phyloP scores from a whole-genome alignment of 768 basidiomycete species.

The Chlorophyllum brunneum region DNA sequence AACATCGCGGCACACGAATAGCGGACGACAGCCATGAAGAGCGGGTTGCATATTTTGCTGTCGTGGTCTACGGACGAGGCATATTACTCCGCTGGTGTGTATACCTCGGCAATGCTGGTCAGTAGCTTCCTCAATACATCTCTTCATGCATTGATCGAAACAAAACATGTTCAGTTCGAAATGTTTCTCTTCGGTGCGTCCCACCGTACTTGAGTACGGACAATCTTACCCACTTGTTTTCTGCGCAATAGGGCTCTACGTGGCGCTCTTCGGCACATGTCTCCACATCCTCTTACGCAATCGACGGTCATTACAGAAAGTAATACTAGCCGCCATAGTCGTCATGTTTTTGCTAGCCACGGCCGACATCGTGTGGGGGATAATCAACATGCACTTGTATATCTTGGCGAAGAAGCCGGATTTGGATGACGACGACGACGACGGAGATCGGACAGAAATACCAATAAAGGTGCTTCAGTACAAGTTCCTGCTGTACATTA shows the following conservation, averaged over 20 bases:
- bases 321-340: slow-evolving; percentile 23
- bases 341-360: slow-evolving; percentile 26
- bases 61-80: slow-evolving; percentile 7
- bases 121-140: not conserved
- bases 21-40: not conserved
- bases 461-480: slow-evolving; percentile 24
- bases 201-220: not conserved
- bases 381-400: slow-evolving; percentile 25
- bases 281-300: slow-evolving; percentile 19
- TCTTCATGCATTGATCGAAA: not conserved
- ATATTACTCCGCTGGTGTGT: slow-evolving; percentile 6
- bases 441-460: slow-evolving; percentile 13
- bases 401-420: slow-evolving; percentile 19
- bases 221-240: not conserved
- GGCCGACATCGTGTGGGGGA: slow-evolving; percentile 26
- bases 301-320: slow-evolving; percentile 20
- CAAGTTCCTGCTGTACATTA: slow-evolving; percentile 27
- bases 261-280: slow-evolving; percentile 10
- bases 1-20: too few species aligned
- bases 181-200: slow-evolving; percentile 10
- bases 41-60: slow-evolving; percentile 1
- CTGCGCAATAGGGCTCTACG: slow-evolving; percentile 5
- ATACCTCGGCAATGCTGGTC: slow-evolving; percentile 9
- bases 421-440: slow-evolving; percentile 1
- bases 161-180: slow-evolving; percentile 4